Evolutionary conservation across 2,329 filamentous ascomycete species (phyloP).

Genomic region (Hymenotorrendiella dingleyae): DNA sequence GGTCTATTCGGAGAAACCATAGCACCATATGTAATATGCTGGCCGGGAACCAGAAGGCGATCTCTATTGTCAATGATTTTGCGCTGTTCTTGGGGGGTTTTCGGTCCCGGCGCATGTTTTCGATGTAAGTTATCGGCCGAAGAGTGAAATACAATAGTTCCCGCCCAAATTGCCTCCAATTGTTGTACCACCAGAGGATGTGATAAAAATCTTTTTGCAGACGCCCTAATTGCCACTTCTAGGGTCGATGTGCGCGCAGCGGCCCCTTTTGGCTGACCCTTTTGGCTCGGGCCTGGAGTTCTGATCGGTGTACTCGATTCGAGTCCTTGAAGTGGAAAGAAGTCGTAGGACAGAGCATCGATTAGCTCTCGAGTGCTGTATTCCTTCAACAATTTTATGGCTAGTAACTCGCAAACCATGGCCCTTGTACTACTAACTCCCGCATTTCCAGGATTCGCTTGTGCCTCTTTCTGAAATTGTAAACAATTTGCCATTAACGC

Average conservation of each 20-base stretch:
- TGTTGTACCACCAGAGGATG: conserved; percentile 91
- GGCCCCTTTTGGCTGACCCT: conserved; percentile 43
- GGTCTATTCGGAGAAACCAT: conserved; percentile 19
- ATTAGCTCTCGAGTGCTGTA: conserved; percentile 86
- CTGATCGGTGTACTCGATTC: conserved; percentile 39
- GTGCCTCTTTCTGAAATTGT: conserved; percentile 84
- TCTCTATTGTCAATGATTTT: conserved; percentile 10
- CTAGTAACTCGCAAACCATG: conserved; percentile 83
- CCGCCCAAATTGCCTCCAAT: conserved; percentile 95
- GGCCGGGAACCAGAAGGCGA: conserved; percentile 21
- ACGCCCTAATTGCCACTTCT: conserved; percentile 87
- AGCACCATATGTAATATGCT: conserved; percentile 34
- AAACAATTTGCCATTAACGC: conserved; percentile 89
- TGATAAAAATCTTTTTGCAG: conserved; percentile 85
- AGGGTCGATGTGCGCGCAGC: conserved; percentile 80
- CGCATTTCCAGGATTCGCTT: conserved; percentile 75
- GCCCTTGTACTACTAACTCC: conserved; percentile 80
- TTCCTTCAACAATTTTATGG: conserved; percentile 84
- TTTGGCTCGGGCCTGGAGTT: conserved; percentile 30
- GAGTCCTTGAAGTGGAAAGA: conserved; percentile 83
- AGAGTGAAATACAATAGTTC: conserved; percentile 90
- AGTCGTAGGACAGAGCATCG: conserved; percentile 91
- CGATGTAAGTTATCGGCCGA: conserved; percentile 80
- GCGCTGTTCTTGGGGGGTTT: conserved; percentile 12
- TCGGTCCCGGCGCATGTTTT: conserved; percentile 35